Evolutionary conservation across 139 green algal species (phyloP), one percentile per base, ranked within the genome.

Genomic region (Limnomonas spitsbergensis): DNA sequence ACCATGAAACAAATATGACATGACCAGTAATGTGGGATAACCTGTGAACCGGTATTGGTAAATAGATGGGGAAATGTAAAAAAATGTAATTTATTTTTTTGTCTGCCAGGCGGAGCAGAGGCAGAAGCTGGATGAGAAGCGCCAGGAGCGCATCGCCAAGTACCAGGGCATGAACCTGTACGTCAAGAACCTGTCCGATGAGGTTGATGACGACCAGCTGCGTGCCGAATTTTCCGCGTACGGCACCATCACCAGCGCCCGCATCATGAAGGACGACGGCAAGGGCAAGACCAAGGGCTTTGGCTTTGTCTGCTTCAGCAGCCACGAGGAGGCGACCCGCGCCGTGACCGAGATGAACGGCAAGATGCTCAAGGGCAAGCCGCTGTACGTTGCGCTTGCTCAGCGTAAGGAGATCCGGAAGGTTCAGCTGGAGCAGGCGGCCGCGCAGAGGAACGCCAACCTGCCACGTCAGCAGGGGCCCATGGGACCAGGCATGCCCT

Each of bases 111-210:
- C 73, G 20, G 42, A n/a, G 47, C 73, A 69, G 9, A 69, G 38
- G 42, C 52, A 40, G 47, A 69, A 75, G 69, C 61, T 72, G 61
- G 61, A 72, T 72, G 61, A 72, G 61, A 37, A 39, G 61, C 81
- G 88, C 53, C 73, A 85, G 73, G 91, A 96, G 88, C 86, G 90
- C 56, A 84, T 90, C 24, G 80, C 83, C 39, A 94, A 93, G 87
- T 96, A 92, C 84, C 85, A 88, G 83, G 93, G 93, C 80, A 92
- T 95, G 87, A 98, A 98, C 89, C 87, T 98, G 80, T 98, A 97
- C 85, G 86, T 98, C 53, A 96, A 96, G 88, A 97, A 97, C 89
- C 86, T 98, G 73, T 66, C 79, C 27, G 90, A 95, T 78, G 87
- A 94, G 39, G 87, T 93, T 20, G 89, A 94, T 71, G 92, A 97